Base-by-base conservation (phyloP, 2,329 filamentous ascomycete genomes). In the Shiraia bambusicola region DNA sequence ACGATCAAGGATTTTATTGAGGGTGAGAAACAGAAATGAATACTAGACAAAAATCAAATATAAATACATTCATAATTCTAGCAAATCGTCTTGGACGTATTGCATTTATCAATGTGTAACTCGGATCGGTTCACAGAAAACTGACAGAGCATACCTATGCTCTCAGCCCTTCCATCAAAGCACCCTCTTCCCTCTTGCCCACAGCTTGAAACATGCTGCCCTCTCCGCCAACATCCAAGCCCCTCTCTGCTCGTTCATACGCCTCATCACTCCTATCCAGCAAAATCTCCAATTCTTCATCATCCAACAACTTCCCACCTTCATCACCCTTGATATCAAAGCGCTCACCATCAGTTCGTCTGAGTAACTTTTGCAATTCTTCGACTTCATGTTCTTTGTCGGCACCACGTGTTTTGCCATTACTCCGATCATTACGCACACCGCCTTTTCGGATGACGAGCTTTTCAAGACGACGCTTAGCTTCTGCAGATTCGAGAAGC, bases 401-500 rank as follows among this genome's bases (percentile, higher is more conserved):
- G n/a, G 46, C 17, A 24, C 61, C 45, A 33, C 48, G 45, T 6
- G 57, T 83, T 83, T 27, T 86, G 72, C 77, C 47, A 76, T 22
- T 22, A 8, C 8, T 22, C 19, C 78, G 16, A 87, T 73, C 47
- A 33, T 64, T 90, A 79, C 15, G 79, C 48, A 81, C 37, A 61
- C 72, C 29, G 74, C 92, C 92, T 66, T 97, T 97, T 47, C 92
- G 87, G 59, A 98, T 98, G 6, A 98, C 89, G 0, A 98, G 76
- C 63, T 96, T 95, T 66, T 98, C 93, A 0, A 98, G 77, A 1
- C 91, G 80, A 0, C 93, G 84, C 69, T 98, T 98, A 1, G 87
- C 88, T 57, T 96, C 90, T 0, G 93, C 93, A 25, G 87, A 90
- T 57, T 90, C 80, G 0, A 97, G 80, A 0, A 97, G 76, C 5